A percentile compares a stretch with the other conserved stretches of the same genome.
Evolutionary conservation across 148 eudicot genomes (phyloP).

Genomic region (Vaccinium darrowii): DNA sequence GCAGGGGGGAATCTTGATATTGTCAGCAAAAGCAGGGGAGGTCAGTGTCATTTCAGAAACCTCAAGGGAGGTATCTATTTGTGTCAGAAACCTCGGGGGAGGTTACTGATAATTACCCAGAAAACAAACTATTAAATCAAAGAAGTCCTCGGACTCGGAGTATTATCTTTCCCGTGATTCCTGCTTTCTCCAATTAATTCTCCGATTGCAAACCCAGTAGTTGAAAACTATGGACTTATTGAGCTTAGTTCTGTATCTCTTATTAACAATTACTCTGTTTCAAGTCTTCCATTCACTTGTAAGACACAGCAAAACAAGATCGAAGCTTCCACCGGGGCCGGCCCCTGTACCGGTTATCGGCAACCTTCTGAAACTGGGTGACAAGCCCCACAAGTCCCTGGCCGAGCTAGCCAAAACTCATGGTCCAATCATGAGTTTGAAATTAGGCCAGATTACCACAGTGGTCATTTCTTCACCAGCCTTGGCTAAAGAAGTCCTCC

Average conservation of each 20-base stretch:
- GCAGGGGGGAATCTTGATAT: too few species aligned
- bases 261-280: not conserved
- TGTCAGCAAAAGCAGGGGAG: too few species aligned
- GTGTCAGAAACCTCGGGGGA: too few species aligned
- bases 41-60: too few species aligned
- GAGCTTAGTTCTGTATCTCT: not conserved
- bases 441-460: conserved; percentile 13
- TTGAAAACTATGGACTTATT: conserved; percentile 6
- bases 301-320: not conserved
- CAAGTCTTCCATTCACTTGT: not conserved
- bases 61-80: too few species aligned
- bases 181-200: too few species aligned
- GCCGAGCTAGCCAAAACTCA: conserved; percentile 23
- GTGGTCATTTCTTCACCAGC: conserved; percentile 15
- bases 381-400: conserved; percentile 23
- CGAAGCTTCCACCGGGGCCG: conserved; percentile 20
- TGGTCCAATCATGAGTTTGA: conserved; percentile 19
- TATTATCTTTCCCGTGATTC: too few species aligned
- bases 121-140: too few species aligned
- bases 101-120: too few species aligned
- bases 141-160: too few species aligned
- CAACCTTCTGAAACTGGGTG: conserved; percentile 22
- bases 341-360: conserved; percentile 12
- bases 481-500: conserved; percentile 8
- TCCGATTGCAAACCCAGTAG: not conserved